Percentiles rank a stretch among this genome's conserved stretches.
These are phyloP conservation scores for Acer saccharum DNA, from an alignment of 345 rosid species.

Conservation along the genomic window DNA sequence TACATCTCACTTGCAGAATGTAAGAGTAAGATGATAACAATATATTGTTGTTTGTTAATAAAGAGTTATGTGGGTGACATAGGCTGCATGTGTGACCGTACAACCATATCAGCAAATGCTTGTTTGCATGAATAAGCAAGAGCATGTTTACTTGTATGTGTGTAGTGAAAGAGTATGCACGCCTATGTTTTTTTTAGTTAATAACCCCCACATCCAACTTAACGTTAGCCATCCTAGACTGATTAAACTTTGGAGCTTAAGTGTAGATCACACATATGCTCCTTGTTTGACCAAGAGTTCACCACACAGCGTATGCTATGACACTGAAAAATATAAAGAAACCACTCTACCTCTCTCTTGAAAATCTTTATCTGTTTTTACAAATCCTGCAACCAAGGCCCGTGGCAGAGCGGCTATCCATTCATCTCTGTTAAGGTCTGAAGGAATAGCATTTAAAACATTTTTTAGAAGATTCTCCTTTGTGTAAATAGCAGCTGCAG, in stretches of 20 bases:
- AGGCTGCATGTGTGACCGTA: neutral
- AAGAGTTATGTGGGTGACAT: neutral
- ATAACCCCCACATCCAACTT: neutral
- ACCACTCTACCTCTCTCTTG: slow-evolving; percentile 64
- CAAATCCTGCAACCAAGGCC: slow-evolving; percentile 98
- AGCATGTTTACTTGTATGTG: neutral
- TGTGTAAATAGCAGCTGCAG: slow-evolving; percentile 94
- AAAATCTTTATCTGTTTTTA: slow-evolving; percentile 98
- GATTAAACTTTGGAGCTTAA: neutral
- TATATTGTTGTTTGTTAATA: neutral
- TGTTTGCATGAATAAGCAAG: neutral
- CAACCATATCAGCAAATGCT: neutral
- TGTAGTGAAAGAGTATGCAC: neutral
- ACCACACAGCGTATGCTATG: neutral
- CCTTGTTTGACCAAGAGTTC: neutral
- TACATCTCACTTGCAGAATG: neutral
- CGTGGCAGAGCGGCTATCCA: slow-evolving; percentile 93
- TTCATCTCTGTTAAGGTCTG: slow-evolving; percentile 88
- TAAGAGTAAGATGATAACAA: neutral
- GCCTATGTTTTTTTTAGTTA: neutral
- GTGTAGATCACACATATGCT: neutral
- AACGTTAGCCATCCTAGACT: slow-evolving; percentile 2
- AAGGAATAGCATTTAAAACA: slow-evolving; percentile 78
- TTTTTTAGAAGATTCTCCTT: slow-evolving; percentile 89
- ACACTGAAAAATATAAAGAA: neutral